Conservation (phyloP, 2,329 filamentous ascomycete species). For the Neonectria faginata region DNA sequence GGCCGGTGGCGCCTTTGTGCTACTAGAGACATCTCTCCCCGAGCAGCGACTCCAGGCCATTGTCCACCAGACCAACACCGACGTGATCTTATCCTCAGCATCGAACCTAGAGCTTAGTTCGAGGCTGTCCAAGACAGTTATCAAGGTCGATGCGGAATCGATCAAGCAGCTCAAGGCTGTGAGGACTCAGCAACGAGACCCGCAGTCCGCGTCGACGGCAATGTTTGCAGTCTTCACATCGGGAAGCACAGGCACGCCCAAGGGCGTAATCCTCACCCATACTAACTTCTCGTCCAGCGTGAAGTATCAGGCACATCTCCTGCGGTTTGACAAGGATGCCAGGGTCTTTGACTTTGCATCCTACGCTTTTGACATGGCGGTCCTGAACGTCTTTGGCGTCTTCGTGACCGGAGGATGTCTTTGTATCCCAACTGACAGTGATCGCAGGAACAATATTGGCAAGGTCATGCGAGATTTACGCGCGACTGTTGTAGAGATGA, state of each 20-base stretch:
- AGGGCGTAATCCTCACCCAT: slow-evolving; percentile 50
- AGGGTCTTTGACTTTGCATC: slow-evolving; percentile 44
- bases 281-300: slow-evolving; percentile 13
- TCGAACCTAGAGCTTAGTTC: not conserved
- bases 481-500: not conserved
- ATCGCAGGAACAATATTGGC: slow-evolving; percentile 39
- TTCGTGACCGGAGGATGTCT: slow-evolving; percentile 54
- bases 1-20: slow-evolving; percentile 40
- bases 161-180: not conserved
- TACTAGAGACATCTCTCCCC: slow-evolving; percentile 34
- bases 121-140: not conserved
- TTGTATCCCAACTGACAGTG: slow-evolving; percentile 54
- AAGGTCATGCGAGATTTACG: not conserved
- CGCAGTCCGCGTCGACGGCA: not conserved
- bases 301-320: not conserved
- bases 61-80: not conserved
- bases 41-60: not conserved
- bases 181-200: not conserved
- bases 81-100: not conserved
- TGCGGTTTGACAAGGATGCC: slow-evolving; percentile 8
- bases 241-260: not conserved
- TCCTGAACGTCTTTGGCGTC: slow-evolving; percentile 52
- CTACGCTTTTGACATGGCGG: slow-evolving; percentile 55
- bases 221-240: not conserved
- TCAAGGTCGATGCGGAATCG: not conserved